Conservation (phyloP, 139 green algal species). For the Pseudopediastrum boryanum region DNA sequence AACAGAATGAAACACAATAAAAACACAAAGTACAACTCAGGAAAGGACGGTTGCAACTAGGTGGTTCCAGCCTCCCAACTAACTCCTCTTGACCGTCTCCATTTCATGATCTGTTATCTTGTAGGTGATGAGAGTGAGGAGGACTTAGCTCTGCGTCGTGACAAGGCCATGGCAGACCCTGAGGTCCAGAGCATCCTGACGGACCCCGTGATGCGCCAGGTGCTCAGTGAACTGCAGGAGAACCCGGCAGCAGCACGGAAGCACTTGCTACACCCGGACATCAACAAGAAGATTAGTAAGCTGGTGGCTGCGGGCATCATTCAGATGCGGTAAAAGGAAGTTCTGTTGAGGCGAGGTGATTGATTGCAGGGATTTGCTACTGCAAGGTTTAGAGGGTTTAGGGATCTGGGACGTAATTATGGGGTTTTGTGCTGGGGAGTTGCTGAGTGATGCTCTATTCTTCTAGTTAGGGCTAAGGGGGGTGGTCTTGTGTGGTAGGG, state of each 20-base stretch:
- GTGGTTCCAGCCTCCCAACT: too few relatives aligned
- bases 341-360: too few relatives aligned
- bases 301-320: constrained; percentile 95
- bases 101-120: not conserved
- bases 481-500: too few relatives aligned
- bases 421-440: too few relatives aligned
- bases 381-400: too few relatives aligned
- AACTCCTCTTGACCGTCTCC: not conserved
- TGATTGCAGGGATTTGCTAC: too few relatives aligned
- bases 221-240: constrained; percentile 91
- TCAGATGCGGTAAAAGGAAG: constrained; percentile 62
- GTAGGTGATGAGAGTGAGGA: constrained; percentile 73
- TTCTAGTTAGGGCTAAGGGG: too few relatives aligned
- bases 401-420: too few relatives aligned
- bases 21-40: too few relatives aligned
- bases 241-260: constrained; percentile 83
- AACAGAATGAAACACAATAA: too few relatives aligned
- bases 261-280: constrained; percentile 87
- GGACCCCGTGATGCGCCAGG: constrained; percentile 92
- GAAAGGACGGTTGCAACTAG: too few relatives aligned
- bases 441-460: too few relatives aligned
- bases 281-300: constrained; percentile 96
- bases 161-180: constrained; percentile 89
- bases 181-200: constrained; percentile 93
- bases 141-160: constrained; percentile 92